These are phyloP conservation scores for Phlebiopsis gigantea DNA, from an alignment of 768 basidiomycete genomes.

Conservation along the genomic window DNA sequence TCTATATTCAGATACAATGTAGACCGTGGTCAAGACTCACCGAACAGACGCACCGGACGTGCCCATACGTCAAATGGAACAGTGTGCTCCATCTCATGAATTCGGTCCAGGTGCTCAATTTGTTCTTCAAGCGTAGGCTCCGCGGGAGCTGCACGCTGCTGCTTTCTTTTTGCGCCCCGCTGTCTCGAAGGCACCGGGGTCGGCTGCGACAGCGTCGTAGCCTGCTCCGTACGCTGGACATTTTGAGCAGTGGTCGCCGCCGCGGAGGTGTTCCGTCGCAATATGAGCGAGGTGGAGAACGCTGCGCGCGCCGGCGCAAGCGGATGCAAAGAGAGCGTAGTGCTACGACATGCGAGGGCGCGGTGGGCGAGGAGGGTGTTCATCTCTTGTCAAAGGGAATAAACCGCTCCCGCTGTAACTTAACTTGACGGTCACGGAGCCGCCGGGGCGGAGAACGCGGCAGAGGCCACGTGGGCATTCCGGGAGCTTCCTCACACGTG, in stretches of 20 bases:
- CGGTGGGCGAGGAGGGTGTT: neutral
- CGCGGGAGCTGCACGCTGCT: neutral
- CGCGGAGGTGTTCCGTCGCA: neutral
- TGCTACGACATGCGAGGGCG: neutral
- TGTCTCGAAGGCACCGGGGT: neutral
- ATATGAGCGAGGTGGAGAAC: neutral
- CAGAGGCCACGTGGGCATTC: slow-evolving; percentile 11
- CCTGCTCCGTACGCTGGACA: neutral
- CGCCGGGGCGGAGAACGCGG: slow-evolving; percentile 3
- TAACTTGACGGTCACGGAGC: neutral
- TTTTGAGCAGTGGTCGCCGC: neutral
- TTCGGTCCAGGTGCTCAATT: slow-evolving; percentile 10
- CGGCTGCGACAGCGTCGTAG: neutral
- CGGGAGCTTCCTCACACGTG: slow-evolving; percentile 19
- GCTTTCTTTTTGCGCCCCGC: neutral
- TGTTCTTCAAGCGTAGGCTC: slow-evolving; percentile 8
- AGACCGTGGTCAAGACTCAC: slow-evolving; percentile 2
- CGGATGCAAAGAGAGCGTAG: neutral
- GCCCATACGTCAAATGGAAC: slow-evolving; percentile 16
- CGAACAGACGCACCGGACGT: slow-evolving; percentile 7
- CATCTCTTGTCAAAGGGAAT: slow-evolving; percentile 7
- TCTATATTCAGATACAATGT: neutral
- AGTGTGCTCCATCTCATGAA: slow-evolving; percentile 2
- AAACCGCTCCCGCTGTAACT: neutral
- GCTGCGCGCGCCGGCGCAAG: neutral